Evolutionary conservation across 2,329 filamentous ascomycete species (phyloP), one percentile per base, ranked within the genome.

Genomic region (Nemania sp.): DNA sequence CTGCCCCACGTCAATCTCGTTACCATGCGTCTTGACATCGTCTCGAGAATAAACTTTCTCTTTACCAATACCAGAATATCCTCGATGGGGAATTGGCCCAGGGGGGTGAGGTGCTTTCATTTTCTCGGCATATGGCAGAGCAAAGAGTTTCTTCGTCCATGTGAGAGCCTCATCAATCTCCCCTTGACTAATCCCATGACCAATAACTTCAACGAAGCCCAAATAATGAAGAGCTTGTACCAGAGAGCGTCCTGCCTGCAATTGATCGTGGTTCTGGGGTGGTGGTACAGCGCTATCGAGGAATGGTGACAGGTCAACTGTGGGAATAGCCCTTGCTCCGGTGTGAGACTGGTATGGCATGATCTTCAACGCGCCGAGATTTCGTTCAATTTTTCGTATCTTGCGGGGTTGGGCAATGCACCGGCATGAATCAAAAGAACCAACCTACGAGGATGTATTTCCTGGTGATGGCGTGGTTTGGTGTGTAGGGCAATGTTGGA

Each of bases 31-130:
- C 15, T 33, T 14, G 4, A 57, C 43, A 14, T 64, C 59, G 9
- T 30, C 53, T 23, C 59, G 24, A 24, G 62, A 60, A 31, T 64
- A 65, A 2, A 62, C 53, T 20, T 61, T 64, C 47, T 66, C 64
- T 37, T 52, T 51, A 1, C 62, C 61, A 17, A 61, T 51, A 2
- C 56, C 54, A 4, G 64, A 66, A 30, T 64, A 66, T 5, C 62
- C 62, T 8, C 61, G 54, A 42, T 64, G 64, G 4, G 62, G 60
- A 37, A 61, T 62, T 8, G 50, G 40, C 3, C 57, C 61, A 5
- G 49, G 33, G 0, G 61, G 61, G 17, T 64, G 62, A 6, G 56
- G 60, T 6, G 62, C 63, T 42, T 60, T 64, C 55, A 62, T 61
- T 26, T 65, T 65, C 1, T 65, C 60, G 11, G 56, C 52, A 23